Evolutionary conservation across 2,329 filamentous ascomycete species (phyloP).

Genomic region (Aspergillus neotritici): DNA sequence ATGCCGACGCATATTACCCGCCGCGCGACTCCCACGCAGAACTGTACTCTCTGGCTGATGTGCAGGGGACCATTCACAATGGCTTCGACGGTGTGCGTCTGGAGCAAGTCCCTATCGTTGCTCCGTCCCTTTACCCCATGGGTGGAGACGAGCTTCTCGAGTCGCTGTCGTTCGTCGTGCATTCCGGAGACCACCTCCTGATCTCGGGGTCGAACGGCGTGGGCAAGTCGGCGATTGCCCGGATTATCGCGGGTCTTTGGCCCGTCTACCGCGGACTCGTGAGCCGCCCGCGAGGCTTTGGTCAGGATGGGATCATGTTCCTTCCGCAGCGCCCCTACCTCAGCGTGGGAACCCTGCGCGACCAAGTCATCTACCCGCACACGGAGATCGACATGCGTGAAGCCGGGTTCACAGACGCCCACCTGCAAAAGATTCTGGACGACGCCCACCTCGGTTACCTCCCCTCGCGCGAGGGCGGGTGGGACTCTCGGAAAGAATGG

Average conservation of each 20-base stretch:
- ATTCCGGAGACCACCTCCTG: slow-evolving; percentile 83
- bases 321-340: slow-evolving; percentile 90
- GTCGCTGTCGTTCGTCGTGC: slow-evolving; percentile 80
- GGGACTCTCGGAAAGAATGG: slow-evolving; percentile 97
- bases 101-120: slow-evolving; percentile 88
- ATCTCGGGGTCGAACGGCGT: slow-evolving; percentile 94
- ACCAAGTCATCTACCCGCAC: slow-evolving; percentile 97
- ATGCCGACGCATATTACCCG: slow-evolving; percentile 79
- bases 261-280: slow-evolving; percentile 91
- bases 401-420: slow-evolving; percentile 68
- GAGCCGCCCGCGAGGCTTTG: slow-evolving; percentile 72
- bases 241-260: slow-evolving; percentile 89
- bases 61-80: slow-evolving; percentile 88
- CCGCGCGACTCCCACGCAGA: slow-evolving; percentile 64
- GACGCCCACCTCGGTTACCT: slow-evolving; percentile 83
- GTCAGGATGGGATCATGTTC: slow-evolving; percentile 96
- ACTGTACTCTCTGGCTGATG: slow-evolving; percentile 81
- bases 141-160: slow-evolving; percentile 90
- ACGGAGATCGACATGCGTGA: slow-evolving; percentile 90
- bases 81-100: slow-evolving; percentile 92
- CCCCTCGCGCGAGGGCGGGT: slow-evolving; percentile 85
- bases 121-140: slow-evolving; percentile 78
- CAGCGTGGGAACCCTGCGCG: slow-evolving; percentile 82
- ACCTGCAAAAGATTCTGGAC: slow-evolving; percentile 72
- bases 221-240: slow-evolving; percentile 82